Conservation (phyloP, 495 filamentous ascomycete species). For the Podospora comata region DNA sequence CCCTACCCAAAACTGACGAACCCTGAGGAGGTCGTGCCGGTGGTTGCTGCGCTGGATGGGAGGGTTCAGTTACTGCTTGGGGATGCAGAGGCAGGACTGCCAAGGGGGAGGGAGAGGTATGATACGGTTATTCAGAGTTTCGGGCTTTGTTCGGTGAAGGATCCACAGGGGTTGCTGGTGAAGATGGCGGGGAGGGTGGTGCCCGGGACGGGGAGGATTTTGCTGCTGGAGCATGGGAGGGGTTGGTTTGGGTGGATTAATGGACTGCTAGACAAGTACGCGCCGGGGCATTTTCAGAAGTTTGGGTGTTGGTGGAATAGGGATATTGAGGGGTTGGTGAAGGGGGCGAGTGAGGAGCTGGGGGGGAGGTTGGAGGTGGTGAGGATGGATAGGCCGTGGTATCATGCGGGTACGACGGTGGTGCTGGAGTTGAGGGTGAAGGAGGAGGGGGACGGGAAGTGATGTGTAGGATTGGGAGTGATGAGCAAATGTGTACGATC, state of each 20-base stretch:
- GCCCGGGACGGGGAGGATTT: conserved; percentile 63
- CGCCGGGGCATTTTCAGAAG: conserved; percentile 70
- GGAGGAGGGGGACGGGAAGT: conserved; percentile 8
- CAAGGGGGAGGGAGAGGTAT: conserved; percentile 48
- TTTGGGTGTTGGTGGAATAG: conserved; percentile 98
- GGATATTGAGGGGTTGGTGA: conserved; percentile 77
- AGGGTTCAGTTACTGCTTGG: conserved; percentile 39
- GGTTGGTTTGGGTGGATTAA: conserved; percentile 78
- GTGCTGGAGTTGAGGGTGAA: conserved; percentile 44
- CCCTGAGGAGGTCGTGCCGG: conserved; percentile 17
- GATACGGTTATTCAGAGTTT: conserved; percentile 92
- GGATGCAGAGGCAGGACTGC: conserved; percentile 38
- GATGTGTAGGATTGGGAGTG: neutral
- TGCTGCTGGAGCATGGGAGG: conserved; percentile 89
- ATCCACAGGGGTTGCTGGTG: conserved; percentile 65
- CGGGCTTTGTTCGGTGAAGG: conserved; percentile 81
- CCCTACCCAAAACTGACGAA: conserved; percentile 18
- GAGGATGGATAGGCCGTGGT: conserved; percentile 58
- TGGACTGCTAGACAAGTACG: conserved; percentile 68
- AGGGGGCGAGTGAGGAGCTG: conserved; percentile 46
- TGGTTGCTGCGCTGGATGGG: conserved; percentile 35
- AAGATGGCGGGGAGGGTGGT: conserved; percentile 52
- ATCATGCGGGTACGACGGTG: conserved; percentile 67
- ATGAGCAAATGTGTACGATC: neutral
- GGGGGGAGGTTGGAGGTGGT: conserved; percentile 75